Conservation (phyloP, 2,329 filamentous ascomycete species). For the Ophidiomyces ophidiicola region DNA sequence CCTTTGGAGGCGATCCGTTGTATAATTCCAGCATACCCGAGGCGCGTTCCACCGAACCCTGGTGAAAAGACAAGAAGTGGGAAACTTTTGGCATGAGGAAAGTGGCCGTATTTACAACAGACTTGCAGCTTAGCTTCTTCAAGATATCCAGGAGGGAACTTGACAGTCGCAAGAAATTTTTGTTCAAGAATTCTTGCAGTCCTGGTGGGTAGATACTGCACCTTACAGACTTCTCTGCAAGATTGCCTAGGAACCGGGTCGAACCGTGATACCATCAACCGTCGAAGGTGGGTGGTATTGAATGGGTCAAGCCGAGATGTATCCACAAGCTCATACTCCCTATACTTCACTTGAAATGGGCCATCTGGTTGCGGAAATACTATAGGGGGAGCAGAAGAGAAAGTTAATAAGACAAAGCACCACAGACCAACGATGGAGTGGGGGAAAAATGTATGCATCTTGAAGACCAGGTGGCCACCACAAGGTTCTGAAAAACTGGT, state of each 20-base stretch:
- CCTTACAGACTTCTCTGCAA: constrained; percentile 6
- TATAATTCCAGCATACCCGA: constrained; percentile 8
- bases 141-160: not conserved
- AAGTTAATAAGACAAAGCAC: not conserved
- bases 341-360: constrained; percentile 7
- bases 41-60: constrained; percentile 8
- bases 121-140: constrained; percentile 8
- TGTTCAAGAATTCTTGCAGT: constrained; percentile 9
- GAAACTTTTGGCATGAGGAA: not conserved
- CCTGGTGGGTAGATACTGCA: constrained; percentile 8
- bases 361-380: constrained; percentile 9
- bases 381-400: not conserved
- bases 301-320: constrained; percentile 9
- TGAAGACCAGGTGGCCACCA: too few species aligned
- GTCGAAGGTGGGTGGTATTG: constrained; percentile 11
- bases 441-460: too few species aligned
- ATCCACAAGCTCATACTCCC: constrained; percentile 11
- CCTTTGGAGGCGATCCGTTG: constrained; percentile 11
- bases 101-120: constrained; percentile 2
- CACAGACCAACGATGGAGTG: not conserved
- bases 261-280: constrained; percentile 14
- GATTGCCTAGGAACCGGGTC: constrained; percentile 8
- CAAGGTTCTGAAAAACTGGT: too few species aligned
- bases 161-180: not conserved
- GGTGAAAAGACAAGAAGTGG: constrained; percentile 12